Evolutionary conservation across 73 alveolate species (phyloP).

Genomic region (Urostyla sp.): DNA sequence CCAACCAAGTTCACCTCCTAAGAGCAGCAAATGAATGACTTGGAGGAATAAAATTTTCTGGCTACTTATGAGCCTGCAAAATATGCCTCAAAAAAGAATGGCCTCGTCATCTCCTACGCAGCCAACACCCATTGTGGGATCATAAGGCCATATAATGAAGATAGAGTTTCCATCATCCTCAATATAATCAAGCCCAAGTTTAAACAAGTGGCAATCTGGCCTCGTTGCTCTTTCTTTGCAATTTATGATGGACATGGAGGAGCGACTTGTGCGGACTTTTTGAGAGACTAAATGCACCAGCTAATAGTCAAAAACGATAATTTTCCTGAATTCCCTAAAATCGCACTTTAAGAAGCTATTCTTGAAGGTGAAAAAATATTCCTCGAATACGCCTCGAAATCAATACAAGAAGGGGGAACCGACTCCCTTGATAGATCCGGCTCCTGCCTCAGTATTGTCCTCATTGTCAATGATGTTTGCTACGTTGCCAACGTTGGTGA

Average conservation of each 20-base stretch:
- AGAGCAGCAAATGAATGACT: too few species aligned
- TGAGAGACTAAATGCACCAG: slow-evolving; percentile 93
- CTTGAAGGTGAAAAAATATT: slow-evolving; percentile 90
- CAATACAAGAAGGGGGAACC: background rate
- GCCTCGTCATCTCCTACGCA: slow-evolving; percentile 90
- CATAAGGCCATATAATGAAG: slow-evolving; percentile 96
- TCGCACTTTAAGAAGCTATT: slow-evolving; percentile 60
- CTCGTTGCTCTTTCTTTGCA: slow-evolving; percentile 96
- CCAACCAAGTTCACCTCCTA: too few species aligned
- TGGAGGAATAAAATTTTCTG: too few species aligned
- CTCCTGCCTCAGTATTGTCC: slow-evolving; percentile 92
- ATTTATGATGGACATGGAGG: slow-evolving; percentile 99
- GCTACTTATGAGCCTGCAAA: slow-evolving; percentile 80
- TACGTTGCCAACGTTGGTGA: slow-evolving; percentile 98
- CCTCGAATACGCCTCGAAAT: slow-evolving; percentile 69
- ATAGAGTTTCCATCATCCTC: slow-evolving; percentile 92
- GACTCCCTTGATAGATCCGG: slow-evolving; percentile 89
- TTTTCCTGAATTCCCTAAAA: slow-evolving; percentile 59
- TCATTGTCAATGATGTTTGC: slow-evolving; percentile 90
- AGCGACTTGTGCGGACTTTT: slow-evolving; percentile 93
- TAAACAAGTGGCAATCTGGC: slow-evolving; percentile 81
- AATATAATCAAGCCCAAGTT: slow-evolving; percentile 80
- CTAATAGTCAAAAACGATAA: slow-evolving; percentile 59
- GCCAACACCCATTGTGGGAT: slow-evolving; percentile 98
- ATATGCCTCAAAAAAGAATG: slow-evolving; percentile 89